These are phyloP conservation scores for Phalaenopsis equestris DNA, from an alignment of 106 monocot genomes.

Conservation along the genomic window DNA sequence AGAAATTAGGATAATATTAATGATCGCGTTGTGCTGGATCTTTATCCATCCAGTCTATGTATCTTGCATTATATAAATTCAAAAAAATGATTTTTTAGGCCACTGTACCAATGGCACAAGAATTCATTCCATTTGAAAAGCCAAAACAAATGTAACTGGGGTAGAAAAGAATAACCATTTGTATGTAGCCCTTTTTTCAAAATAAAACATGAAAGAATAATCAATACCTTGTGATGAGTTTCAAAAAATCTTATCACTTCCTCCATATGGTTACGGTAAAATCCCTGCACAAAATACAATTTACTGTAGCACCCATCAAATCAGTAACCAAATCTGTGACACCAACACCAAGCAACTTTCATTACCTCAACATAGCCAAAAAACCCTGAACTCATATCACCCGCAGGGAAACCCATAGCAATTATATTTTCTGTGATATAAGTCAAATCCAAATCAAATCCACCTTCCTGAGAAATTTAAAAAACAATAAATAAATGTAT, in stretches of 20 bases:
- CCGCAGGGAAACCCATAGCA: slow-evolving; percentile 99
- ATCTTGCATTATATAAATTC: neutral
- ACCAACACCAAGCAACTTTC: neutral
- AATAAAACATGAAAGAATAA: neutral
- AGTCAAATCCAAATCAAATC: slow-evolving; percentile 95
- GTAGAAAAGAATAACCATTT: neutral
- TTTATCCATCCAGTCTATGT: neutral
- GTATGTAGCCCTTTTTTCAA: neutral
- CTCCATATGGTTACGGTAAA: slow-evolving; percentile 98
- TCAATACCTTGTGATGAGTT: slow-evolving; percentile 81
- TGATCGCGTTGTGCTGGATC: neutral
- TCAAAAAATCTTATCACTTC: slow-evolving; percentile 98
- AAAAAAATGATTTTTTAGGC: neutral
- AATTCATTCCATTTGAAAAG: neutral
- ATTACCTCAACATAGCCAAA: slow-evolving; percentile 99
- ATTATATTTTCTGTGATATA: slow-evolving; percentile 98
- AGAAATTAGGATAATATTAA: neutral
- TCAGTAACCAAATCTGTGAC: slow-evolving; percentile 1
- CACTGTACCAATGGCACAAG: neutral
- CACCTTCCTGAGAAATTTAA: slow-evolving; percentile 63
- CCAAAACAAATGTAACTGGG: neutral
- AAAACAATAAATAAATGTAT: neutral
- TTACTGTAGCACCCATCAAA: neutral
- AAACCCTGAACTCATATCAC: slow-evolving; percentile 95
- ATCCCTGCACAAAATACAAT: slow-evolving; percentile 47